Evolutionary conservation across 495 filamentous ascomycete genomes (phyloP).

Genomic region (Sabuloglossum arenarium): DNA sequence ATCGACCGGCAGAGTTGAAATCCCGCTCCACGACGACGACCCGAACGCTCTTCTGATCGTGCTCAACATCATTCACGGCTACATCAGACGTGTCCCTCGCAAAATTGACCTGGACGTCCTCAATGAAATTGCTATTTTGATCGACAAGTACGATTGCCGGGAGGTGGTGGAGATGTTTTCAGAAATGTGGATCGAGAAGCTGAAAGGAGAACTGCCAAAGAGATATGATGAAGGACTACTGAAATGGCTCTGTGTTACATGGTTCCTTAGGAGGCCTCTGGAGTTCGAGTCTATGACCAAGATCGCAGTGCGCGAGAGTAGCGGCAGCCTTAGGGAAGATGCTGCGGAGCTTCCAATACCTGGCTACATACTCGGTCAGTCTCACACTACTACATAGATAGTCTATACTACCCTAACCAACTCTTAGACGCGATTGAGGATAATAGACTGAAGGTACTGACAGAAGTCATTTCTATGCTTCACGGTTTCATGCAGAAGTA

Average conservation of each 20-base stretch:
- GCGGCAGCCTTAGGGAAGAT: neutral
- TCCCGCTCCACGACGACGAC: conserved; percentile 20
- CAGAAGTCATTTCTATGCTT: too few relatives aligned
- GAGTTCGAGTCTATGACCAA: neutral
- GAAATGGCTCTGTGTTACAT: neutral
- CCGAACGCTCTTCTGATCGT: conserved; percentile 24
- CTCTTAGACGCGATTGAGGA: too few relatives aligned
- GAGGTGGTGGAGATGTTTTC: conserved; percentile 22
- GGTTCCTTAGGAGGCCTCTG: neutral
- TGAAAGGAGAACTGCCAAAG: conserved; percentile 4
- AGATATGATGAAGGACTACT: neutral
- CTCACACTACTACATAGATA: neutral
- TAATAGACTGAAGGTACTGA: too few relatives aligned
- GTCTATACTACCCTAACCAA: too few relatives aligned
- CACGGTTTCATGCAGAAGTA: too few relatives aligned
- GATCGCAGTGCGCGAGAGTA: neutral
- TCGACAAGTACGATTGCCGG: conserved; percentile 28
- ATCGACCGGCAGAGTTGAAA: conserved; percentile 22
- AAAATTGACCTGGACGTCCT: conserved; percentile 23
- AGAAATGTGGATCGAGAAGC: conserved; percentile 22
- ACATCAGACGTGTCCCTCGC: conserved; percentile 20
- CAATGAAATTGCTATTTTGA: conserved; percentile 26
- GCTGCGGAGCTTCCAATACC: neutral
- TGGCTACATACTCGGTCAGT: neutral
- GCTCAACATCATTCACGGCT: conserved; percentile 29